Evolutionary conservation across 495 filamentous ascomycete species (phyloP).

Genomic region (Pyrenula aspistea): DNA sequence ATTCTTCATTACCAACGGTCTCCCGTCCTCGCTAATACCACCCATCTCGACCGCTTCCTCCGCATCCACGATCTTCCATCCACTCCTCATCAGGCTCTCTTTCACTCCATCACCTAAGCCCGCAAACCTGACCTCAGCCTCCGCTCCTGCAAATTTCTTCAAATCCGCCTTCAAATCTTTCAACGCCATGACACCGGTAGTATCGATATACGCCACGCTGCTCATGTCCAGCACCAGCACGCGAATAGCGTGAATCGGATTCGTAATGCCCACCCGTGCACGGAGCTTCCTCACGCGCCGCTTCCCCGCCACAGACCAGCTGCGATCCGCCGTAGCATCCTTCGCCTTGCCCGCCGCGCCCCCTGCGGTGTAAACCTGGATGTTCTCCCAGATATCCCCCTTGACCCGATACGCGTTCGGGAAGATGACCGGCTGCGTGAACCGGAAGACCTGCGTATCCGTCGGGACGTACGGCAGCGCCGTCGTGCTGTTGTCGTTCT

Average conservation of each 20-base stretch:
- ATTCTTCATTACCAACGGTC: background rate
- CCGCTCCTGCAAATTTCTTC: slow-evolving; percentile 10
- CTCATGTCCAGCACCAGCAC: slow-evolving; percentile 18
- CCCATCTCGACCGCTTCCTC: background rate
- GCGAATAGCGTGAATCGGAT: slow-evolving; percentile 10
- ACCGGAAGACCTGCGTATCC: slow-evolving; percentile 26
- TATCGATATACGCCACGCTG: slow-evolving; percentile 17
- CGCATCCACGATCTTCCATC: background rate
- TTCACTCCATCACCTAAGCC: slow-evolving; percentile 14
- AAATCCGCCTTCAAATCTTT: slow-evolving; percentile 19
- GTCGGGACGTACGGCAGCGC: slow-evolving; percentile 12
- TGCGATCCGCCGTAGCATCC: slow-evolving; percentile 20
- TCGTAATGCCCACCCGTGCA: slow-evolving; percentile 4
- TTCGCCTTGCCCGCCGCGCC: slow-evolving; percentile 9
- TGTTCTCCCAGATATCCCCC: slow-evolving; percentile 22
- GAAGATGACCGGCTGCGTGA: slow-evolving; percentile 32
- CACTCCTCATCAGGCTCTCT: background rate
- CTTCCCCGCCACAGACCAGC: slow-evolving; percentile 32
- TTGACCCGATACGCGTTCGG: slow-evolving; percentile 35
- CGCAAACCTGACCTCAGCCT: slow-evolving; percentile 17
- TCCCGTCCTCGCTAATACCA: background rate
- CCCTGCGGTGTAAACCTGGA: slow-evolving; percentile 22
- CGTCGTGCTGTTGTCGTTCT: background rate
- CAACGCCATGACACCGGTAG: slow-evolving; percentile 17
- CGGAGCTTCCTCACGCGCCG: slow-evolving; percentile 18